Percentiles rank a stretch among this genome's conserved stretches.
Conservation (phyloP, 2,329 filamentous ascomycete genomes). For the Hypoxylon sp. region DNA sequence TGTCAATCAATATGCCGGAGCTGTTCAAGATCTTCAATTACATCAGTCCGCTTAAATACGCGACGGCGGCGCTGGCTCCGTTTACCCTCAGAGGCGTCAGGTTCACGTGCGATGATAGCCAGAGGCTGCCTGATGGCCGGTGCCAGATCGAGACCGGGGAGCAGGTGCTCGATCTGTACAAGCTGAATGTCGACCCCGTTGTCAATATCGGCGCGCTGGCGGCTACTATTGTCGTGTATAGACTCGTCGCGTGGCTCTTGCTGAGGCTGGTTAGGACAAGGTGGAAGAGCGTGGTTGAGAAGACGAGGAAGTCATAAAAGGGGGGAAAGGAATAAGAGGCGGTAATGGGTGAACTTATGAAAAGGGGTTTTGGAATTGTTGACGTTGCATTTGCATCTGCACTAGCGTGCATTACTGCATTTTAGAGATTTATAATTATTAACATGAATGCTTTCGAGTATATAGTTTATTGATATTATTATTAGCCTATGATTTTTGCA, state of each 20-base stretch:
- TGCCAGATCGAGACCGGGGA: conserved; percentile 78
- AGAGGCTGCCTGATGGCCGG: conserved; percentile 71
- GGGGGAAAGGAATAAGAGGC: not conserved
- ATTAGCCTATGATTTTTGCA: not conserved
- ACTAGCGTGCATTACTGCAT: not conserved
- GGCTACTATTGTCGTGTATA: conserved; percentile 75
- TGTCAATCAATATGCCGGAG: conserved; percentile 77
- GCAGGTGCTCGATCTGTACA: conserved; percentile 77
- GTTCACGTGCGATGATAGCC: conserved; percentile 75
- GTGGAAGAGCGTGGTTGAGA: conserved; percentile 60
- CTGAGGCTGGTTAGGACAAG: conserved; percentile 69
- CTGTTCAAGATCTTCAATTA: conserved; percentile 80
- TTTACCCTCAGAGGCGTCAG: conserved; percentile 73
- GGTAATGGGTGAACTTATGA: not conserved
- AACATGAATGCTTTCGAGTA: not conserved
- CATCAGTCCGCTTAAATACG: conserved; percentile 79
- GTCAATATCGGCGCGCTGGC: conserved; percentile 75
- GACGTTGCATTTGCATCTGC: not conserved
- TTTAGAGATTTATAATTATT: not conserved
- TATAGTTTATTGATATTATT: not conserved
- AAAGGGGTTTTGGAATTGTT: not conserved
- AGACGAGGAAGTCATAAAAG: conserved; percentile 36
- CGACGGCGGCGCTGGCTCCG: conserved; percentile 75
- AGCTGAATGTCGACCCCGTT: conserved; percentile 72
- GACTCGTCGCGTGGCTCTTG: conserved; percentile 73